Conservation (phyloP, 2,329 filamentous ascomycete species). For the Apiospora hydei region DNA sequence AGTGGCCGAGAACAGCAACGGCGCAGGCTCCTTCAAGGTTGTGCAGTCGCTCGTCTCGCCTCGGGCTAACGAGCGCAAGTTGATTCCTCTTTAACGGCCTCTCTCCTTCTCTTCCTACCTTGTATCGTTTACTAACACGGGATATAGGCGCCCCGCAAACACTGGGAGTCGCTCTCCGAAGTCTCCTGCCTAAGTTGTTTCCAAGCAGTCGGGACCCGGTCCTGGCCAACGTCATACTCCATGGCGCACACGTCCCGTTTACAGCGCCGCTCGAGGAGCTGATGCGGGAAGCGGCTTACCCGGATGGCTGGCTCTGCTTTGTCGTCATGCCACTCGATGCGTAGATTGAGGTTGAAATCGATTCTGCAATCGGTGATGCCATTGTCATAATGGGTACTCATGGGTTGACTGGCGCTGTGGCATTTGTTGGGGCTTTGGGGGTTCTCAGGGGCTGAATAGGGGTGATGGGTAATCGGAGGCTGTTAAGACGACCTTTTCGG, state of each 20-base stretch:
- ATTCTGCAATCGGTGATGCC: not conserved
- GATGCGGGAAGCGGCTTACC: conserved; percentile 82
- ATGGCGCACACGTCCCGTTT: conserved; percentile 86
- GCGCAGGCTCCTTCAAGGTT: conserved; percentile 67
- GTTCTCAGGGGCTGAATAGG: not conserved
- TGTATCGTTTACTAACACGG: not conserved
- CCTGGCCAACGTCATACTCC: conserved; percentile 82
- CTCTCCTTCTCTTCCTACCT: not conserved
- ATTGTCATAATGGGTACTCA: not conserved
- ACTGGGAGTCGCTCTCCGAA: conserved; percentile 79
- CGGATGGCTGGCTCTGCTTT: conserved; percentile 90
- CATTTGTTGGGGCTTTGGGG: not conserved
- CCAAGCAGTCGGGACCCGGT: conserved; percentile 85
- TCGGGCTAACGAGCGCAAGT: conserved; percentile 45
- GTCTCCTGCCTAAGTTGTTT: conserved; percentile 80
- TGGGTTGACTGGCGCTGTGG: not conserved
- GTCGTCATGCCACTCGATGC: conserved; percentile 74
- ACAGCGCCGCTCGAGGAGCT: conserved; percentile 81
- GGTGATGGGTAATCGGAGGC: not conserved
- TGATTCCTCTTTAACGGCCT: not conserved
- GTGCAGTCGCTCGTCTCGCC: conserved; percentile 76
- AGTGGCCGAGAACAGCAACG: conserved; percentile 38
- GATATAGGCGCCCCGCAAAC: conserved; percentile 50
- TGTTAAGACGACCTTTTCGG: not conserved
- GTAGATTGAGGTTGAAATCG: conserved; percentile 19